These are phyloP conservation scores for Excoecaria agallocha DNA, from an alignment of 345 rosid genomes.

Conservation along the genomic window DNA sequence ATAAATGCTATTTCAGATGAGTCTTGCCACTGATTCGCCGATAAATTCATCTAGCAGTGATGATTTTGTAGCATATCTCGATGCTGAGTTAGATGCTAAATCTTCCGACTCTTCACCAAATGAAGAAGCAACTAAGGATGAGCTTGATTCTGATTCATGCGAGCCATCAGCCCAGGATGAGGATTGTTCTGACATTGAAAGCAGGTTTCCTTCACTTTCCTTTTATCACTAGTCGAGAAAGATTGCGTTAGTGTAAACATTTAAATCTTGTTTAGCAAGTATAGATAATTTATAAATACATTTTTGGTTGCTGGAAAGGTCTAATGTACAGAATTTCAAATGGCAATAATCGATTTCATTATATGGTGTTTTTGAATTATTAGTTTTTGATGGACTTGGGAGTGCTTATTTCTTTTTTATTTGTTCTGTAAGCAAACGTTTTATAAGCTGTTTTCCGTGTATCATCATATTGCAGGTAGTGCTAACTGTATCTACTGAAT, in stretches of 20 bases:
- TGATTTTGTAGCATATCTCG: slow-evolving; percentile 71
- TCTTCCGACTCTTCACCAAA: slow-evolving; percentile 35
- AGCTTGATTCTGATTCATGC: slow-evolving; percentile 34
- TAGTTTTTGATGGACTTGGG: background rate
- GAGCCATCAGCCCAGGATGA: slow-evolving; percentile 27
- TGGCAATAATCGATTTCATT: background rate
- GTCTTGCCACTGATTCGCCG: slow-evolving; percentile 70
- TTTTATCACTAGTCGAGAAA: background rate
- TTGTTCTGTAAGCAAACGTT: background rate
- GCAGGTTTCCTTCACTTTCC: background rate
- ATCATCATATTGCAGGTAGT: background rate
- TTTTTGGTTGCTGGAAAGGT: background rate
- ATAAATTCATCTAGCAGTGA: slow-evolving; percentile 80
- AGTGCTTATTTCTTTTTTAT: background rate
- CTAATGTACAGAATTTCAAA: background rate
- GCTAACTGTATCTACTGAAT: background rate
- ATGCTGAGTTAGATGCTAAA: slow-evolving; percentile 45
- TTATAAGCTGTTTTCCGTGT: background rate
- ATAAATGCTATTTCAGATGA: slow-evolving; percentile 47
- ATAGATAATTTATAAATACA: background rate
- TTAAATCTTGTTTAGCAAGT: background rate
- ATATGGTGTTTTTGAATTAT: no score
- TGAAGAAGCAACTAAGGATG: slow-evolving; percentile 13
- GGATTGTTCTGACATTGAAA: slow-evolving; percentile 31
- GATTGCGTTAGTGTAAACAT: no score